Evolutionary conservation across 2,329 filamentous ascomycete genomes (phyloP), one percentile per base, ranked within the genome.

Genomic region (Hymenoscyphus albidus): DNA sequence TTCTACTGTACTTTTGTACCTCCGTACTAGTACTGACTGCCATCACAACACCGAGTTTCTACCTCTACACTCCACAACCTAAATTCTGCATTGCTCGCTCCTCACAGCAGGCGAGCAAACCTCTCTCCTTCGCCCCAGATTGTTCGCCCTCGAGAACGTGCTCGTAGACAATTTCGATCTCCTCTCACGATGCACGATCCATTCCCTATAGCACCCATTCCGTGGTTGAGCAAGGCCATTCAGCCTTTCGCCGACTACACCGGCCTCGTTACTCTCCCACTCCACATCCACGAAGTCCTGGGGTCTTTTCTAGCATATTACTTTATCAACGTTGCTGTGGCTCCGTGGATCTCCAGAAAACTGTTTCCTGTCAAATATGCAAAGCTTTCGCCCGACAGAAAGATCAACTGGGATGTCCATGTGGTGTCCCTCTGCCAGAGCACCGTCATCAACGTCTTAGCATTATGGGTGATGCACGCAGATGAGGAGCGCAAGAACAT

Each of bases 401-500:
- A 78, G 56, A 81, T 92, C 67, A 95, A 90, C 81, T 95, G 92
- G 92, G 87, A 96, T 76, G 88, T 92, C 31, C 92, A 94, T 75
- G 88, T 94, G 63, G 91, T 95, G 39, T 93, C 90, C n/a, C 83
- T 95, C 70, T 81, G 91, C 63, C 92, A 96, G 81, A 89, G 87
- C 75, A 80, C 82, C 39, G 78, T 92, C 63, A 91, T 96, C 78
- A 92, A 89, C 76, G 75, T 70, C 58, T 78, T 93, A 39, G 89
- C 90, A n/a, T 78, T 95, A 16, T 93, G 87, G 83, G 84, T 91
- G 64, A 90, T 93, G 77, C 81, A 80, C 63, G 77, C 75, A 54
- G 91, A 95, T 76, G 79, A 87, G 51, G 89, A 93, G 76, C 83
- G 91, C 65, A 80, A 77, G 70, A 78, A 78, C 58, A 91, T 92